phyloP scores from a whole-genome alignment of 2,329 filamentous ascomycete genomes.

The Hymenoscyphus fraxineus region DNA sequence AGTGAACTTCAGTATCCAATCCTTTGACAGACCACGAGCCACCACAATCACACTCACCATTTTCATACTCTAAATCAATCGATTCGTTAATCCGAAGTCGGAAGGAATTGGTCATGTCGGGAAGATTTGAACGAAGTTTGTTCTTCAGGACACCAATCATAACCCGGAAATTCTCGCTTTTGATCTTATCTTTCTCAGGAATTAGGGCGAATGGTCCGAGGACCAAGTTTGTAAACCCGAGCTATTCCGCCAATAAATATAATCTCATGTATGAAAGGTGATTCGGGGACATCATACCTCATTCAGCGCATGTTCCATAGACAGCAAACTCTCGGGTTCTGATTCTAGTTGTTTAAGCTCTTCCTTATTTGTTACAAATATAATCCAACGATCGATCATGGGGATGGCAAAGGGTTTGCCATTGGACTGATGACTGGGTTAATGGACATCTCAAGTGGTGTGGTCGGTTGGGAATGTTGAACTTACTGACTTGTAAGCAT shows the following conservation, averaged over 20 bases:
- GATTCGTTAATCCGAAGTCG: neutral
- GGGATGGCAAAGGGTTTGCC: neutral
- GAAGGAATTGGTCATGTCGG: neutral
- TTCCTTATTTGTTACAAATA: neutral
- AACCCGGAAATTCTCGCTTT: neutral
- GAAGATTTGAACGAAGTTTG: neutral
- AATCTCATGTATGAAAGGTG: no score
- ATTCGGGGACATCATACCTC: neutral
- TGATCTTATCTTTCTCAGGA: neutral
- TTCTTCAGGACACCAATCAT: slow-evolving; percentile 2
- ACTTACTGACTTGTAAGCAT: neutral
- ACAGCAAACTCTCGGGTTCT: neutral
- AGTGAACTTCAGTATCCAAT: neutral
- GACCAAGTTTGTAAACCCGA: neutral
- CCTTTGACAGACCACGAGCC: neutral
- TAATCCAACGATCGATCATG: slow-evolving; percentile 1
- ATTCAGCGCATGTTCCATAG: neutral
- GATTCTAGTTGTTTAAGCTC: neutral
- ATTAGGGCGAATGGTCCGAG: neutral
- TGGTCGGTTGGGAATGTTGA: neutral
- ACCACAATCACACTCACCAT: neutral
- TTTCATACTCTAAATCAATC: neutral
- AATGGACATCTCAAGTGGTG: neutral
- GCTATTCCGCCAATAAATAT: neutral
- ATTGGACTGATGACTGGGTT: neutral